Base-by-base conservation (phyloP, 2,329 filamentous ascomycete genomes). In the Paramyrothecium roridum region DNA sequence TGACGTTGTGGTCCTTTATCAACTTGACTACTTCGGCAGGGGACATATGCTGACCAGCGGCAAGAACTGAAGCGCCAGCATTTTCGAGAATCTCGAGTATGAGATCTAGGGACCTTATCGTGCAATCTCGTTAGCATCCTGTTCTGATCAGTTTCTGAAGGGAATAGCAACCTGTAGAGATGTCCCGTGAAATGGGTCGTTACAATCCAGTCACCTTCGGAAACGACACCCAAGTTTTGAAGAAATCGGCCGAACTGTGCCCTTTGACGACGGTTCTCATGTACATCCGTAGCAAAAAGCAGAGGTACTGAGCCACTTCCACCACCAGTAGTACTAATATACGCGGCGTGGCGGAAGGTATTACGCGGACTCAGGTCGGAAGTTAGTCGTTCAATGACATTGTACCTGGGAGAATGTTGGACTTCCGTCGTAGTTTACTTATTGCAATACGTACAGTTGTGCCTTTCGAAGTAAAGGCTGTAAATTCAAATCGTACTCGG, bases 211-310 rank as follows among this genome's bases (percentile, higher is more conserved):
- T 79, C 76, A 0, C 65, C 65, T 0, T 61, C 60, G 6, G 66
- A 59, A 1, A 77, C 58, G 0, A 76, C 19, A 0, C 70, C 65
- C 3, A 63, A 63, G 0, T 50, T 59, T 2, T 52, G 60, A 2
- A 77, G 56, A 10, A 77, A 65, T 0, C 61, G 52, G 0, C 74
- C 75, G 13, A 71, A 68, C 0, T 58, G 55, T 3, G 66, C 65
- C 48, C 76, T 63, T 1, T 79, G 76, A 1, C 57, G 57, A 2
- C 76, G 73, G 23, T 77, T 79, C 53, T 79, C 76, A 1, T 59
- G 17, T 0, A 63, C 61, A 57, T 78, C 74, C 0, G 71, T 74
- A 0, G 70, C 69, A 51, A 79, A 79, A 40, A 77, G 65, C 56
- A 79, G 56, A 0, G 70, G 67, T 0, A 61, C 60, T 0, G 65